Evolutionary conservation across 768 basidiomycete genomes (phyloP).

Genomic region (Suillus occidentalis): DNA sequence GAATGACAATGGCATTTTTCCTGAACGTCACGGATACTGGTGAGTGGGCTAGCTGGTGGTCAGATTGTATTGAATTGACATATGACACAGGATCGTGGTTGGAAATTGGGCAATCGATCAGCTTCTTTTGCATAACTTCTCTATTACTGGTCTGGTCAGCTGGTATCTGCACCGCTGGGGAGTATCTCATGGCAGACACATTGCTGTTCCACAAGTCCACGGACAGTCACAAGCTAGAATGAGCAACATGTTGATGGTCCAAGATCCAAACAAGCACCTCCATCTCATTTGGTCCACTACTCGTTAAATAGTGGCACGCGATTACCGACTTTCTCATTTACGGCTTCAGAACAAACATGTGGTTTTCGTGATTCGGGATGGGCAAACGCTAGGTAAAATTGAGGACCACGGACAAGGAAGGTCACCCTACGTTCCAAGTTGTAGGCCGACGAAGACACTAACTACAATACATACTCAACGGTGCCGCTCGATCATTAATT

Average conservation of each 20-base stretch:
- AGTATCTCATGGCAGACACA: conserved; percentile 57
- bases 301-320: background rate
- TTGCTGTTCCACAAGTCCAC: conserved; percentile 21
- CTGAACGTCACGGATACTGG: conserved; percentile 80
- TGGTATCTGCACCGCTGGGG: conserved; percentile 71
- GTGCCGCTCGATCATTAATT: no score
- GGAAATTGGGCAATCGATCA: conserved; percentile 87
- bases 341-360: background rate
- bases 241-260: background rate
- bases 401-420: background rate
- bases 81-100: conserved; percentile 69
- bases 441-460: background rate
- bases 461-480: background rate
- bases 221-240: conserved; percentile 21
- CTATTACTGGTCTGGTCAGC: conserved; percentile 78
- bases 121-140: conserved; percentile 83
- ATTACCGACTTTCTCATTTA: background rate
- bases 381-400: background rate
- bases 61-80: conserved; percentile 9
- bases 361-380: background rate
- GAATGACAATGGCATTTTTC: conserved; percentile 84
- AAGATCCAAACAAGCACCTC: background rate
- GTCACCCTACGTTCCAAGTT: background rate
- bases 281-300: background rate
- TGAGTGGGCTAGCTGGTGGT: conserved; percentile 24